Base-by-base conservation (phyloP, 352 stramenopile species). In the Plasmopara halstedii region DNA sequence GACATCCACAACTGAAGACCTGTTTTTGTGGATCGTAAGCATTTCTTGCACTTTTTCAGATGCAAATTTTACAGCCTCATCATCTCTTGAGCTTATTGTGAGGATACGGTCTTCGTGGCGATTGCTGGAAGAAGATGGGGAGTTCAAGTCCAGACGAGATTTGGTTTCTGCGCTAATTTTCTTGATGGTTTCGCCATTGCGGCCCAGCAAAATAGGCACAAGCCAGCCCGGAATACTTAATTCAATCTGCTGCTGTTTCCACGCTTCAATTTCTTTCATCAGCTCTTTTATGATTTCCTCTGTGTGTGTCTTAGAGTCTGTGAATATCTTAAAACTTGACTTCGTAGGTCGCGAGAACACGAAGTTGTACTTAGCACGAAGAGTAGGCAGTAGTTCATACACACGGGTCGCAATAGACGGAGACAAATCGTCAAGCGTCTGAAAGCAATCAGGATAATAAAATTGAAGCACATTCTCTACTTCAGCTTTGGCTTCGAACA, bases 391-490 rank as follows among this genome's bases (percentile, higher is more conserved):
- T 34, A 79, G 38, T 48, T 86, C 75, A 39, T 83, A 88, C 38
- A 90, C 51, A 0, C 73, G 71, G 2, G 73, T 67, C 22, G 84
- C 59, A 26, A 70, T 74, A 2, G 59, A 61, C 17, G 53, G 56
- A 11, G 75, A 62, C 15, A 90, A 52, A 15, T 70, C 56, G 2
- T 73, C 57, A 2, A 90, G 46, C 14, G 65, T 63, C 20, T 67
- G 29, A 42, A 87, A 73, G 39, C 62, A 70, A 19, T 83, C 72
- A 15, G 64, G 58, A 53, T 82, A 83, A 56, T 87, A 90, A 44
- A 90, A 90, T 44, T 88, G 75, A 23, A 90, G 57, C 22, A 88
- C 64, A 22, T 82, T 82, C 50, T 90, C 73, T 6, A 90, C 72
- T 29, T 69, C 58, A 15, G 67, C 56, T 56, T 85, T 88, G 36